Conservation (phyloP, 2,329 filamentous ascomycete genomes). For the Aspergillus unguis region DNA sequence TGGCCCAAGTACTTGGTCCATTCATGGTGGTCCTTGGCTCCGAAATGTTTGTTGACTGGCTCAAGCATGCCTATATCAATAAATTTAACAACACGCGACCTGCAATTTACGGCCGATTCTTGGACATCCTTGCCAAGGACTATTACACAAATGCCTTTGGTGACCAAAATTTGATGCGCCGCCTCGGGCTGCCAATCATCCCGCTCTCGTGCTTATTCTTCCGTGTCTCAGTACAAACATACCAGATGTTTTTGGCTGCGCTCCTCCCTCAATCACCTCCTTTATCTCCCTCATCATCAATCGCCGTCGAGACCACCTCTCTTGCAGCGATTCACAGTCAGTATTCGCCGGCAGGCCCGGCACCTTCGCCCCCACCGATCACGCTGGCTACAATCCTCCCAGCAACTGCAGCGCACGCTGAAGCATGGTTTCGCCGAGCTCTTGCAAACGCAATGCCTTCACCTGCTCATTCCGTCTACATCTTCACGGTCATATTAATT, state of each 20-base stretch:
- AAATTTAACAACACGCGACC: constrained; percentile 99
- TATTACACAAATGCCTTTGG: constrained; percentile 97
- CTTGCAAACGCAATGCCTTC: constrained; percentile 44
- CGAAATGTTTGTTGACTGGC: constrained; percentile 93
- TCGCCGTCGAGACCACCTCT: constrained; percentile 34
- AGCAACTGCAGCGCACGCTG: constrained; percentile 51
- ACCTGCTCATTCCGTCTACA: constrained; percentile 40
- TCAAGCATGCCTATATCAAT: constrained; percentile 96
- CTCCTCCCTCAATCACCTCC: constrained; percentile 71
- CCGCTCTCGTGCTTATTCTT: constrained; percentile 93
- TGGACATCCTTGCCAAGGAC: constrained; percentile 93
- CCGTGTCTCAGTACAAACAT: constrained; percentile 88
- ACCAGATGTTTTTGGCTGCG: constrained; percentile 94
- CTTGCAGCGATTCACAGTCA: constrained; percentile 44
- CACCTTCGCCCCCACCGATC: constrained; percentile 62
- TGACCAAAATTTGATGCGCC: constrained; percentile 82
- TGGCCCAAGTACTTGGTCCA: constrained; percentile 81
- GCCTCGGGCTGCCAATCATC: constrained; percentile 85
- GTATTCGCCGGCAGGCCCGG: constrained; percentile 57
- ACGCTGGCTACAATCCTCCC: constrained; percentile 52
- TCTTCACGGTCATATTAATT: constrained; percentile 74
- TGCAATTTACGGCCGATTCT: constrained; percentile 78
- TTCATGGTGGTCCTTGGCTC: constrained; percentile 93
- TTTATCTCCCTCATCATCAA: constrained; percentile 52
- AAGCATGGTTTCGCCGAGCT: constrained; percentile 37